Conservation (phyloP, 257 asterid genomes). For the Penstemon newberryi region DNA sequence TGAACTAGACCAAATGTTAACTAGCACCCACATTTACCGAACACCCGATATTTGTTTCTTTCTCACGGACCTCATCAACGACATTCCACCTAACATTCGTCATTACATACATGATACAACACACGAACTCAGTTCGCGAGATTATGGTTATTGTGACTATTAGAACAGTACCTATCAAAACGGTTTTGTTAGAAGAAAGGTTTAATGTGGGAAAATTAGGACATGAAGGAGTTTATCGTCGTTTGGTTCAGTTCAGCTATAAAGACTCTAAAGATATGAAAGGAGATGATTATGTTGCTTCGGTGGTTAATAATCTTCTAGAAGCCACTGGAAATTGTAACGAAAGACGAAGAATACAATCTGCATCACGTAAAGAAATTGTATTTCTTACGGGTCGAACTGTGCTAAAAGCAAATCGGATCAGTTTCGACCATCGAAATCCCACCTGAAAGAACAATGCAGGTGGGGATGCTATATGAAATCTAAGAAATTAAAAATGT, state of each 20-base stretch:
- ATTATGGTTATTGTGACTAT: slow-evolving; percentile 56
- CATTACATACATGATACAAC: slow-evolving; percentile 42
- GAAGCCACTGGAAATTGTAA: slow-evolving; percentile 26
- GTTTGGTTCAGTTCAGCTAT: slow-evolving; percentile 62
- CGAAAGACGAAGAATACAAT: slow-evolving; percentile 37
- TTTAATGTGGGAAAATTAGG: slow-evolving; percentile 48
- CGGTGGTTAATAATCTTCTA: slow-evolving; percentile 32
- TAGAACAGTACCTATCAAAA: slow-evolving; percentile 48
- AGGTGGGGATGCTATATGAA: slow-evolving; percentile 64
- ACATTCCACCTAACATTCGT: slow-evolving; percentile 70
- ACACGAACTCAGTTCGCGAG: slow-evolving; percentile 51
- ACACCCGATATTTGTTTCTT: slow-evolving; percentile 61
- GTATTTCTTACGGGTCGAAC: slow-evolving; percentile 53
- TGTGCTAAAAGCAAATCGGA: slow-evolving; percentile 41
- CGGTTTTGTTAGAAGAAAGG: slow-evolving; percentile 43
- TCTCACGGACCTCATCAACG: slow-evolving; percentile 56
- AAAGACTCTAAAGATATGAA: slow-evolving; percentile 46
- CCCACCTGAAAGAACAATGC: slow-evolving; percentile 56
- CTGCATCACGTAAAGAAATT: slow-evolving; percentile 36
- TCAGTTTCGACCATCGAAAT: slow-evolving; percentile 42
- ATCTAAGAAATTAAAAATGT: slow-evolving; percentile 16
- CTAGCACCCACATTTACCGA: slow-evolving; percentile 33
- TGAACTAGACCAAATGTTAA: slow-evolving; percentile 45
- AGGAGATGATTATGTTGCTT: slow-evolving; percentile 42
- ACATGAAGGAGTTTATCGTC: slow-evolving; percentile 49